A percentile compares a stretch with the other conserved stretches of the same genome.
Evolutionary conservation across 2,329 filamentous ascomycete species (phyloP).

Genomic region (Fusarium sp.): DNA sequence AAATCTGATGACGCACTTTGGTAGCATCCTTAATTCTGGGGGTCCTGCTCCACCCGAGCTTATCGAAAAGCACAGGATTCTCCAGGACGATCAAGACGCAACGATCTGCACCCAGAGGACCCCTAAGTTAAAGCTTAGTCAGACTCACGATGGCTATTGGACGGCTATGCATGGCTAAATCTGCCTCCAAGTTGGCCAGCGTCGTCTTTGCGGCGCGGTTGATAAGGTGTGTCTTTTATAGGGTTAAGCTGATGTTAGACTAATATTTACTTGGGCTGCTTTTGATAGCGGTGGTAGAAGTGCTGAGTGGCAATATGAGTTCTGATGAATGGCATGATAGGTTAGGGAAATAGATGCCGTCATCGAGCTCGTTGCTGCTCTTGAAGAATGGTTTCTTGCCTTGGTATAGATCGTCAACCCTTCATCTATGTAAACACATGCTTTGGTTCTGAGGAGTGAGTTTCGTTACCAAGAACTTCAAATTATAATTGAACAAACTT

Average conservation of each 20-base stretch:
- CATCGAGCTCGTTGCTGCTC: not conserved
- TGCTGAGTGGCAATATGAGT: not conserved
- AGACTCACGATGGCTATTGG: not conserved
- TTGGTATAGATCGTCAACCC: not conserved
- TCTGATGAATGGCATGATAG: not conserved
- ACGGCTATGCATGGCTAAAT: constrained; percentile 28
- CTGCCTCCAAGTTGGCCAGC: not conserved
- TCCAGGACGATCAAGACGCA: not conserved
- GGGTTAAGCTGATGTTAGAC: constrained; percentile 19
- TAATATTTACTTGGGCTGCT: no score
- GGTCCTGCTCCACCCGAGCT: not conserved
- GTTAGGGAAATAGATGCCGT: not conserved
- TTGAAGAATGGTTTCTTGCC: not conserved
- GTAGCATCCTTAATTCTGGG: not conserved
- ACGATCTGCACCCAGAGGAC: not conserved
- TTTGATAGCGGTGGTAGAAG: no score
- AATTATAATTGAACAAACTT: rapidly evolving
- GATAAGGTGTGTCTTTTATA: not conserved
- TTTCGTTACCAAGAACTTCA: not conserved
- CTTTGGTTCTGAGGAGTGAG: rapidly evolving
- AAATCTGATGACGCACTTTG: not conserved
- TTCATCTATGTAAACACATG: constrained; percentile 1
- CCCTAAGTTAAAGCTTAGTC: not conserved
- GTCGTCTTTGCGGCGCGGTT: constrained; percentile 22
- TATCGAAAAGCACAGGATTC: not conserved